Evolutionary conservation across 805 yeast genomes (phyloP).

Genomic region (Wickerhamomyces alni): DNA sequence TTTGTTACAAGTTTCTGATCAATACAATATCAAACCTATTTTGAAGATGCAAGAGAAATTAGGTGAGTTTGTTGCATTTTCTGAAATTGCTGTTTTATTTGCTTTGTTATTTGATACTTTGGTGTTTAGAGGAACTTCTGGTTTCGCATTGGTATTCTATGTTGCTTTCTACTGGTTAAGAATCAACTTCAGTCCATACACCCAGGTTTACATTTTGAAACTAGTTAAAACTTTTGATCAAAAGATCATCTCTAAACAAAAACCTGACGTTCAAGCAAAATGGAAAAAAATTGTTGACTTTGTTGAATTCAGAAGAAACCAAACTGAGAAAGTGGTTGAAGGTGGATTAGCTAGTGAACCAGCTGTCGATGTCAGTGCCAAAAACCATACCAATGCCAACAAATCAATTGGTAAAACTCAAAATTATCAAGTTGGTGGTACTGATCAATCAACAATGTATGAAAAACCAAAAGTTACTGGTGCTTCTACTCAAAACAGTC

Average conservation of each 20-base stretch:
- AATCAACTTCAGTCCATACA: constrained; percentile 44
- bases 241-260: constrained; percentile 27
- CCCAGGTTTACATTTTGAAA: constrained; percentile 29
- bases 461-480: neutral
- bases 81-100: constrained; percentile 50
- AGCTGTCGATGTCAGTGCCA: neutral
- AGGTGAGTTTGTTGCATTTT: constrained; percentile 47
- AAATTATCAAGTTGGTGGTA: constrained; percentile 6
- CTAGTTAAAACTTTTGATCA: constrained; percentile 25
- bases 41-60: constrained; percentile 32
- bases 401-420: constrained; percentile 3
- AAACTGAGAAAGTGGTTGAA: constrained; percentile 23
- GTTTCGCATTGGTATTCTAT: constrained; percentile 57
- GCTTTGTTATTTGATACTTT: constrained; percentile 55
- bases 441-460: neutral
- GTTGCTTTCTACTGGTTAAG: constrained; percentile 65
- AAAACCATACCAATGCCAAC: neutral
- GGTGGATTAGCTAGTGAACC: constrained; percentile 6
- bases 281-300: constrained; percentile 37
- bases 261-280: constrained; percentile 20
- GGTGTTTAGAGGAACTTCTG: constrained; percentile 58
- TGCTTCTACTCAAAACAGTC: neutral
- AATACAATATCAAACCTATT: constrained; percentile 35
- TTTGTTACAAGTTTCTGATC: constrained; percentile 44
- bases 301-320: constrained; percentile 33